Conservation (phyloP, 495 filamentous ascomycete genomes). For the Penicillium canariense region DNA sequence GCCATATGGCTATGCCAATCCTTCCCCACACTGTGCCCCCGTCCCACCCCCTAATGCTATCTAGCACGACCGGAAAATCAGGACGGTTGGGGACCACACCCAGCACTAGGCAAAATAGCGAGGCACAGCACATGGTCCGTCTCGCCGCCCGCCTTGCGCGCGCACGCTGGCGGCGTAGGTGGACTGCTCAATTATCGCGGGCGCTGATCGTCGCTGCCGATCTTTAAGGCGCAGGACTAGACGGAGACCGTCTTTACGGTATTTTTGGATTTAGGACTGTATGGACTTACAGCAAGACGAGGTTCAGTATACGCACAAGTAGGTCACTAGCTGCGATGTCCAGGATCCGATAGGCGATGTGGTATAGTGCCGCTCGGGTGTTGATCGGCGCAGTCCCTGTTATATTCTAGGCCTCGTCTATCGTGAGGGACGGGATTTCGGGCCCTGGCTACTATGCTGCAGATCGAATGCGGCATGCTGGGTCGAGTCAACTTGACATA, state of each 20-base stretch:
- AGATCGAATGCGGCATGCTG: not conserved
- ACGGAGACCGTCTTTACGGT: not conserved
- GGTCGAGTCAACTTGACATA: not conserved
- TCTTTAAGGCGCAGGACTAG: not conserved
- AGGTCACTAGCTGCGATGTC: no score
- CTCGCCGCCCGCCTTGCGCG: not conserved
- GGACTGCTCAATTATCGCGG: conserved; percentile 1
- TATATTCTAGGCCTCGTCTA: not conserved
- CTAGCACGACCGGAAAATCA: not conserved
- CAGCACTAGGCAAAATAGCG: conserved; percentile 13
- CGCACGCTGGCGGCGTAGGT: not conserved
- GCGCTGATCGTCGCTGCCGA: conserved; percentile 5
- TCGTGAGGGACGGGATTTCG: not conserved
- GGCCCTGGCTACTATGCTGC: not conserved
- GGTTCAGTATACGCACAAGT: not conserved
- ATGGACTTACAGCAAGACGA: not conserved
- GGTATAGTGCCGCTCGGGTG: not conserved
- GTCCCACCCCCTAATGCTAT: not conserved
- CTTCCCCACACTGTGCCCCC: conserved; percentile 9
- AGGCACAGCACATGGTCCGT: conserved; percentile 15
- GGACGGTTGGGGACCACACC: not conserved
- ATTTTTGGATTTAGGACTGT: not conserved
- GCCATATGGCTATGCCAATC: conserved; percentile 11
- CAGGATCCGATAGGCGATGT: not conserved
- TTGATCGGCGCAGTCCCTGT: not conserved